Percentiles rank a stretch among this genome's conserved stretches.
These are phyloP conservation scores for Boletellus ananiceps DNA, from an alignment of 768 basidiomycete genomes.

Conservation along the genomic window DNA sequence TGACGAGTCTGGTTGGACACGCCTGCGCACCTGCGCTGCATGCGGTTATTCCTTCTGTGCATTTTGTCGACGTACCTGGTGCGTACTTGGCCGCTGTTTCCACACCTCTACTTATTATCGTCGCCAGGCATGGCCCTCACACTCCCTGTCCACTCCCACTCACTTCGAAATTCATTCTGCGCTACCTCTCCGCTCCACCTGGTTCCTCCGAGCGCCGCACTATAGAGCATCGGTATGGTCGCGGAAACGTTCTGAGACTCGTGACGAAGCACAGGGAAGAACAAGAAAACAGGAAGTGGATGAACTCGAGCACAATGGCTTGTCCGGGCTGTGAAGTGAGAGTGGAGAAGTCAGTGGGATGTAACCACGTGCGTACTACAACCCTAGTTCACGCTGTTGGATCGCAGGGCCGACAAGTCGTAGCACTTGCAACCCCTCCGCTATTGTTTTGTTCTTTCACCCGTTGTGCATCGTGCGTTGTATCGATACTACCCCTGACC, in stretches of 20 bases:
- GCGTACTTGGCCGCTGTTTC: conserved; percentile 11
- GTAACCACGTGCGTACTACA: conserved; percentile 73
- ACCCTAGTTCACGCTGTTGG: neutral
- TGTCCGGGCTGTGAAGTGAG: conserved; percentile 71
- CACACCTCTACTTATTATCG: conserved; percentile 6
- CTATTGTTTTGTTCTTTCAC: neutral
- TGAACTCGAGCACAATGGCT: conserved; percentile 59
- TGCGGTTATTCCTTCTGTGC: conserved; percentile 82
- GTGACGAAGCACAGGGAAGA: conserved; percentile 68
- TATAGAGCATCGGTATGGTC: conserved; percentile 66
- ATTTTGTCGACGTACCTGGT: conserved; percentile 81
- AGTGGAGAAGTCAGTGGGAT: conserved; percentile 75
- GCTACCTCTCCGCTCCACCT: conserved; percentile 59
- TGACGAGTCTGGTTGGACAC: conserved; percentile 64
- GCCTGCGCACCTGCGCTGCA: conserved; percentile 62
- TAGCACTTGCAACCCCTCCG: neutral
- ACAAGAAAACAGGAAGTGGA: conserved; percentile 67
- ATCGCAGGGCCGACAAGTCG: too few species aligned
- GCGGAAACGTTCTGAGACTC: conserved; percentile 53
- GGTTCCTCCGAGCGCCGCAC: conserved; percentile 43
- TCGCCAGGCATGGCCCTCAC: conserved; percentile 74
- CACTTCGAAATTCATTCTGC: conserved; percentile 58
- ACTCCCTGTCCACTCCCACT: conserved; percentile 63
- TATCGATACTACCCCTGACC: neutral
- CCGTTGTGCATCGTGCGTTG: neutral